Evolutionary conservation across 2,329 filamentous ascomycete genomes (phyloP).

Genomic region (Immersiporthe knoxdaviesiana): DNA sequence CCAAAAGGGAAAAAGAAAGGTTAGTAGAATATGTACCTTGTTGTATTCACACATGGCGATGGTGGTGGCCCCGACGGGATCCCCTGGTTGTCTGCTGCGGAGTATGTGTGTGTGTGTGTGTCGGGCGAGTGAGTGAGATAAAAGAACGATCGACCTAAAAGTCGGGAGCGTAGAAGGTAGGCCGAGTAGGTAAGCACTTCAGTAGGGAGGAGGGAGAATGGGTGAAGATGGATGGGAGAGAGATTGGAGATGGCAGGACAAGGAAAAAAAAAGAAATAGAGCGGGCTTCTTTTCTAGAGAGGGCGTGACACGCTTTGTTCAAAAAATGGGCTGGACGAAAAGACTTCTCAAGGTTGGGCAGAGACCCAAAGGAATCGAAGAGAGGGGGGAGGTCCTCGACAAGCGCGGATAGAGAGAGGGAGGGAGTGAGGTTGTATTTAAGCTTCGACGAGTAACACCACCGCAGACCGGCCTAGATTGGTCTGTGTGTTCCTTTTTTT

Average conservation of each 20-base stretch:
- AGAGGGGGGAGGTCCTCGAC: neutral
- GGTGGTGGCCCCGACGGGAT: neutral
- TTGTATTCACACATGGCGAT: constrained; percentile 29
- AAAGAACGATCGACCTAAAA: neutral
- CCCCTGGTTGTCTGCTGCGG: neutral
- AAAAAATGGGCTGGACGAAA: no score
- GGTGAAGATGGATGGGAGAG: neutral
- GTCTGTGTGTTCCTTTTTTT: constrained; percentile 8
- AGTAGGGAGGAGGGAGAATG: neutral
- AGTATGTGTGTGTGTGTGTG: neutral
- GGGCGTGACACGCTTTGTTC: neutral
- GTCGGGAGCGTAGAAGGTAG: neutral
- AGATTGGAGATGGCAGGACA: neutral
- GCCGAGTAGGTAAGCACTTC: no score
- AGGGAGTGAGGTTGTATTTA: constrained; percentile 19
- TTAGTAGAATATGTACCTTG: constrained; percentile 19
- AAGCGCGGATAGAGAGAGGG: neutral
- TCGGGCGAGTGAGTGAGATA: neutral
- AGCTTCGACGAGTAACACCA: constrained; percentile 1
- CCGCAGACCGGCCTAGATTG: neutral
- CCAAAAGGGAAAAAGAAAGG: no score
- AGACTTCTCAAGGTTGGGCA: neutral
- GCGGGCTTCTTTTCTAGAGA: neutral
- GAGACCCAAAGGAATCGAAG: neutral
- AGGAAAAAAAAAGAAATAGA: no score